A percentile compares a stretch with the other conserved stretches of the same genome.
Evolutionary conservation across 306 rosid species (phyloP).

Genomic region (Malus domestica): ASM211411v1 NC_041804.1:5102501-5103000

Average conservation of each 20-base stretch:
- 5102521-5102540: slow-evolving; percentile 38
- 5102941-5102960: slow-evolving; percentile 93
- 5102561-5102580: neutral
- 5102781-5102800: slow-evolving; percentile 47
- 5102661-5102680: slow-evolving; percentile 41
- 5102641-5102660: slow-evolving; percentile 3
- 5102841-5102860: slow-evolving; percentile 75
- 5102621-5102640: neutral
- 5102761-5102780: slow-evolving; percentile 39
- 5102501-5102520: slow-evolving; percentile 40
- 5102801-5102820: slow-evolving; percentile 12
- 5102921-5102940: slow-evolving; percentile 79
- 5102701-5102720: slow-evolving; percentile 34
- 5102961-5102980: slow-evolving; percentile 91
- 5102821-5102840: slow-evolving; percentile 71
- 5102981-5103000: slow-evolving; percentile 16
- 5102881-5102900: slow-evolving; percentile 83
- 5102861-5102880: slow-evolving; percentile 92
- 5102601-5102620: slow-evolving; percentile 39
- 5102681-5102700: slow-evolving; percentile 17
- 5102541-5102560: slow-evolving; percentile 17
- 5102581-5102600: neutral
- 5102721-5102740: slow-evolving; percentile 33
- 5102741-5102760: slow-evolving; percentile 7
- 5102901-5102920: slow-evolving; percentile 27